Percentiles rank a stretch among this genome's conserved stretches.
phyloP scores from a whole-genome alignment of 2,329 filamentous ascomycete species.

The Trichoderma arundinaceum region DNA sequence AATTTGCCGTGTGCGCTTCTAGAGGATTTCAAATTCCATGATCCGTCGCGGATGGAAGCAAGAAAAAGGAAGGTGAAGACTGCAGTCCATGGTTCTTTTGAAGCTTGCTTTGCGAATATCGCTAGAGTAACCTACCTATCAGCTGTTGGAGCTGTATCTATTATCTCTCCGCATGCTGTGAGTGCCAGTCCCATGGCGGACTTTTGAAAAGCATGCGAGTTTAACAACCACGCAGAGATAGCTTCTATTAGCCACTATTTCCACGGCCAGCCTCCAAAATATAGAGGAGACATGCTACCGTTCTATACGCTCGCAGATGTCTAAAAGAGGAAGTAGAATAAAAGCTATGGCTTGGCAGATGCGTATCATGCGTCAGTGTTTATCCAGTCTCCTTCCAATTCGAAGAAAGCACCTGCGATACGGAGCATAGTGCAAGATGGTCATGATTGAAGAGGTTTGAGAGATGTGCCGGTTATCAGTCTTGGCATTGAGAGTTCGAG shows the following conservation, averaged over 20 bases:
- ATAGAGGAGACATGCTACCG: not conserved
- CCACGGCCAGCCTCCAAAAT: not conserved
- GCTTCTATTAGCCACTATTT: not conserved
- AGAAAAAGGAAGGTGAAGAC: slow-evolving; percentile 26
- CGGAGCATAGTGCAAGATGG: not conserved
- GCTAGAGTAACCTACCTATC: not conserved
- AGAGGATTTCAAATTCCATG: slow-evolving; percentile 4
- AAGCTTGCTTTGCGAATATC: not conserved
- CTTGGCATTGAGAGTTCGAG: slow-evolving; percentile 1
- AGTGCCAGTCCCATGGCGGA: not conserved
- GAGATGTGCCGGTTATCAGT: not conserved
- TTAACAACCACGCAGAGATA: not conserved
- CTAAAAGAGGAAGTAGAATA: slow-evolving; percentile 7
- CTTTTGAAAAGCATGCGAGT: not conserved
- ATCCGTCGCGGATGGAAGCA: slow-evolving; percentile 12
- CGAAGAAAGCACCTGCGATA: too few relatives aligned
- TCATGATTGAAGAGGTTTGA: not conserved
- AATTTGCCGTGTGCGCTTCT: not conserved
- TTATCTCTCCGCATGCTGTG: not conserved
- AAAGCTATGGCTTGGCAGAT: not conserved
- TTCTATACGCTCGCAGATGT: not conserved
- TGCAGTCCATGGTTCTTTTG: slow-evolving; percentile 3
- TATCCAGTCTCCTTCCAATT: too few relatives aligned
- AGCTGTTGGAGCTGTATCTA: not conserved
- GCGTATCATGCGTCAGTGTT: not conserved